phyloP scores from a whole-genome alignment of 805 yeast genomes.

The Tetrapisispora arboricola region DNA sequence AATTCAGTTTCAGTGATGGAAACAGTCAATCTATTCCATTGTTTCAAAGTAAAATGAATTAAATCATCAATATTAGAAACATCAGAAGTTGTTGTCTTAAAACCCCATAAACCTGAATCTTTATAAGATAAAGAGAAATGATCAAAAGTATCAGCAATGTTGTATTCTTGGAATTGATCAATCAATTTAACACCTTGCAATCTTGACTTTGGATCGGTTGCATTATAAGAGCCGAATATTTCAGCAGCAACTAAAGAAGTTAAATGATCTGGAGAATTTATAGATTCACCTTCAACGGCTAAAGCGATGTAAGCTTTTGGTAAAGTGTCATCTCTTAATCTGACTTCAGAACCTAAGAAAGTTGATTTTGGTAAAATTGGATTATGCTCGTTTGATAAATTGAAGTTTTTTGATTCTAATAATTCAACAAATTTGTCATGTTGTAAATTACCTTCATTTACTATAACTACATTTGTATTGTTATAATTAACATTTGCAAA shows the following conservation, averaged over 20 bases:
- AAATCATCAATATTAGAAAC: constrained; percentile 58
- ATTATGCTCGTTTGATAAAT: constrained; percentile 40
- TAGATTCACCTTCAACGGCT: constrained; percentile 64
- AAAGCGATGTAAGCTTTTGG: constrained; percentile 71
- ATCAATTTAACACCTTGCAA: constrained; percentile 62
- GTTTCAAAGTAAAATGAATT: constrained; percentile 70
- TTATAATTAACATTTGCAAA: constrained; percentile 50
- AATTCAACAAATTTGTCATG: constrained; percentile 64
- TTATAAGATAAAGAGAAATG: constrained; percentile 68
- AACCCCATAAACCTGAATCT: constrained; percentile 80
- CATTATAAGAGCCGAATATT: constrained; percentile 46
- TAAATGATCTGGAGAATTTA: constrained; percentile 52
- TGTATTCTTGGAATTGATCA: constrained; percentile 58
- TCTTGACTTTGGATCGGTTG: constrained; percentile 44
- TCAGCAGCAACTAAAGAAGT: constrained; percentile 66
- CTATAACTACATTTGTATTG: constrained; percentile 56
- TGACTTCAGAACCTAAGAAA: constrained; percentile 78
- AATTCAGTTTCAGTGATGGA: constrained; percentile 71
- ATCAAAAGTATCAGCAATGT: constrained; percentile 57
- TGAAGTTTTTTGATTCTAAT: constrained; percentile 39
- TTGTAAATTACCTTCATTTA: constrained; percentile 55
- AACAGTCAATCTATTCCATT: constrained; percentile 77
- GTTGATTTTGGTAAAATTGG: constrained; percentile 40
- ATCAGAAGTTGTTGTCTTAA: constrained; percentile 55
- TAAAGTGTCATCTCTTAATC: constrained; percentile 80